phyloP scores from a whole-genome alignment of 1,284 basidiomycete genomes.

The Coriolopsis trogii region DNA sequence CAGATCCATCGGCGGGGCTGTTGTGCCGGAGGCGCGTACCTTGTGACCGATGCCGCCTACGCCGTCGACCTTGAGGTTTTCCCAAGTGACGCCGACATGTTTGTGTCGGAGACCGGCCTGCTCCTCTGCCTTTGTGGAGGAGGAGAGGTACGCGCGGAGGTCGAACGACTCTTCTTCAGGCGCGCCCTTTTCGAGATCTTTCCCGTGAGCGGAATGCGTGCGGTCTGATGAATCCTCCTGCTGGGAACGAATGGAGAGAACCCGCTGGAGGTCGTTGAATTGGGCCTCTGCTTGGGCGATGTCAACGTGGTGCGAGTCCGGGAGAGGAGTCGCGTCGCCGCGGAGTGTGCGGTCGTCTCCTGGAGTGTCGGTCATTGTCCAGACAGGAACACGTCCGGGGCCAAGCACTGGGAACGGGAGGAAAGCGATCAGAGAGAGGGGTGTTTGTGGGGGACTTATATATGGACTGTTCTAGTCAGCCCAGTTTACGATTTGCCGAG shows the following conservation, averaged over 20 bases:
- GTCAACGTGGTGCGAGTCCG: constrained; percentile 46
- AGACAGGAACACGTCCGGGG: constrained; percentile 1
- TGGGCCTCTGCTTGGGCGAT: constrained; percentile 49
- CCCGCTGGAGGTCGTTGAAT: constrained; percentile 55
- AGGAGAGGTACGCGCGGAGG: constrained; percentile 75
- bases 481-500: constrained; percentile 9
- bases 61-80: constrained; percentile 73
- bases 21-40: constrained; percentile 36
- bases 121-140: constrained; percentile 68
- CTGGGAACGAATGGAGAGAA: constrained; percentile 32
- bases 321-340: constrained; percentile 20
- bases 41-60: constrained; percentile 64
- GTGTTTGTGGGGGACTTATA: constrained; percentile 5
- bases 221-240: constrained; percentile 13
- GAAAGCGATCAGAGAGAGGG: constrained; percentile 2
- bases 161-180: constrained; percentile 54
- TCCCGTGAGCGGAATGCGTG: constrained; percentile 24
- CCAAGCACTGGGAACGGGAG: background rate
- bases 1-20: background rate
- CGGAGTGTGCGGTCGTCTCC: constrained; percentile 35
- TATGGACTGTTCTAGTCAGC: constrained; percentile 10
- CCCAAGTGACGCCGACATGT: constrained; percentile 82
- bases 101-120: constrained; percentile 81
- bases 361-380: constrained; percentile 32
- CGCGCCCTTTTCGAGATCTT: constrained; percentile 51